Evolutionary conservation across 2,329 filamentous ascomycete genomes (phyloP), one percentile per base, ranked within the genome.

Genomic region (Thelonectria discophora): DNA sequence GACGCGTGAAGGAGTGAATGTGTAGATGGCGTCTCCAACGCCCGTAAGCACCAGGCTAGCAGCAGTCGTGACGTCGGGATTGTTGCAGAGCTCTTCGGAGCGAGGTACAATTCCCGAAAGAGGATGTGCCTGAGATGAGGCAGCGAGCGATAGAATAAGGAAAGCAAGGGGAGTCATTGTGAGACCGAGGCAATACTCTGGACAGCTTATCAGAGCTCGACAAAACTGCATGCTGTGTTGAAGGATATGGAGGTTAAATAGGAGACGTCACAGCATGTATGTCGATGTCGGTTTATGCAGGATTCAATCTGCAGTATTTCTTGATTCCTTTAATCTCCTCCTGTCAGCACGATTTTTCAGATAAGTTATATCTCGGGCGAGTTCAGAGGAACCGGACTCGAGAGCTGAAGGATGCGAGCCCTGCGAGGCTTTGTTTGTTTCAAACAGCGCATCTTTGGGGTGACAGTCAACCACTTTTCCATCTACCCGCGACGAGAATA

Each of bases 1-100:
- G 37, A 62, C 59, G 10, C 57, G 59, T 13, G 59, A 62, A 13
- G 59, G 59, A 3, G 39, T 59, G 34, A 54, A 62, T 11, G 56
- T 59, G 24, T 49, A 49, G 11, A 49, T 27, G 34, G 57, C 55
- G 40, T 62, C 60, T 45, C 60, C 60, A 11, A 55, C 37, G 30
- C 55, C 60, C 13, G 60, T 56, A 30, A 62, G 48, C 15, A 62
- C 42, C 6, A 58, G 34, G 21, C 47, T 62, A 20, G 59, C 48
- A 21, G 55, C 17, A 8, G 49, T 47, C 3, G 49, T 39, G 18
- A 62, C 21, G 20, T 45, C 55, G 3, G 59, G 59, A 27, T 62
- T 58, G 1, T 18, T 40, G 20, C 59, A 62, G 9, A 62, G 47
- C 9, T 58, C 53, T 30, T 42, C 47, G 11, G 49, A 55, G 47